phyloP scores from a whole-genome alignment of 345 rosid species.

The Schrenkiella parvula region DNA sequence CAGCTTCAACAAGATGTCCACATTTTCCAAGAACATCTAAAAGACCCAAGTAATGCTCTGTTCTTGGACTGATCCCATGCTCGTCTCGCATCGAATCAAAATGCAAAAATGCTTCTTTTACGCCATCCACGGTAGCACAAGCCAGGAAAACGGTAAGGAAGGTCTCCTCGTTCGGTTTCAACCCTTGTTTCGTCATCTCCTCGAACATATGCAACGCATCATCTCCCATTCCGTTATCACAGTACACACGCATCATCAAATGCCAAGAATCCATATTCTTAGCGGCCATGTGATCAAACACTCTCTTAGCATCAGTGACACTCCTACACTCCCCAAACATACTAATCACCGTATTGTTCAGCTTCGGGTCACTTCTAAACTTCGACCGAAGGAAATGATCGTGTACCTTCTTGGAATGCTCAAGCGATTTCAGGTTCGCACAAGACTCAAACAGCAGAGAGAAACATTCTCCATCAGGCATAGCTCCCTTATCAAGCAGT shows the following conservation, averaged over 20 bases:
- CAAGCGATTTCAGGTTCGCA: constrained; percentile 39
- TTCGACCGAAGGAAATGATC: constrained; percentile 60
- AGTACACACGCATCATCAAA: constrained; percentile 56
- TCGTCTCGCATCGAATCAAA: constrained; percentile 53
- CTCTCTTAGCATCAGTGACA: constrained; percentile 65
- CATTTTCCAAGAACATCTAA: constrained; percentile 63
- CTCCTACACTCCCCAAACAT: constrained; percentile 58
- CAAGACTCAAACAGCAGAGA: constrained; percentile 44
- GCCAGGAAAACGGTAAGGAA: constrained; percentile 53
- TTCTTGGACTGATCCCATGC: constrained; percentile 43
- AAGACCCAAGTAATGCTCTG: constrained; percentile 53
- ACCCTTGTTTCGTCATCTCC: constrained; percentile 45
- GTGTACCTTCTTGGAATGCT: constrained; percentile 64
- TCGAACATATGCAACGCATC: constrained; percentile 63
- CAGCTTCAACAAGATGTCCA: constrained; percentile 57
- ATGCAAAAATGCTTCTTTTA: constrained; percentile 65
- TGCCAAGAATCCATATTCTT: constrained; percentile 71
- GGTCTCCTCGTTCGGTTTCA: constrained; percentile 54
- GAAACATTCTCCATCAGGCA: constrained; percentile 51
- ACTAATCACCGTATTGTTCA: constrained; percentile 52
- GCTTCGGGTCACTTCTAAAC: constrained; percentile 46
- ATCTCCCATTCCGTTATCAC: constrained; percentile 63
- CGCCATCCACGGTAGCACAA: constrained; percentile 58
- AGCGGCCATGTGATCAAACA: constrained; percentile 60
- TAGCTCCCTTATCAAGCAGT: constrained; percentile 56